phyloP scores from a whole-genome alignment of 108 stramenopile species.

The Hondaea fermentalgiana region DNA sequence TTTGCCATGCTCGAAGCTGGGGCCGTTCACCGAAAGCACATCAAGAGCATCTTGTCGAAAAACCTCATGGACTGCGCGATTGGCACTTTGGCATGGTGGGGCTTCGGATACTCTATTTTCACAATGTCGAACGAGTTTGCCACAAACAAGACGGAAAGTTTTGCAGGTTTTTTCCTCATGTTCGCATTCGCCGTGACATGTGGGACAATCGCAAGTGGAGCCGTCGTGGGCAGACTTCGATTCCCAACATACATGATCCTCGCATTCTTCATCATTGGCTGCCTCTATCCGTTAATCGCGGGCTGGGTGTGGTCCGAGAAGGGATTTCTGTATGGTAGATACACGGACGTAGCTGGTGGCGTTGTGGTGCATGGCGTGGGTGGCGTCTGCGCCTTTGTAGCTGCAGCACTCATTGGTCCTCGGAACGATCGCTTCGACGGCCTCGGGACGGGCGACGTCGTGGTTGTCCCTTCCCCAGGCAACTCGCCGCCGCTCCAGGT shows the following conservation, averaged over 20 bases:
- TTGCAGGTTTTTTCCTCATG: background rate
- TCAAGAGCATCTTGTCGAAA: conserved; percentile 27
- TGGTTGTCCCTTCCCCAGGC: background rate
- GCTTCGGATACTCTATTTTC: background rate
- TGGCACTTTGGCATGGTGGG: background rate
- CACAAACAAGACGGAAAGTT: background rate
- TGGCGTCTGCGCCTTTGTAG: background rate
- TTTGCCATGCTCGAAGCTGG: conserved; percentile 32
- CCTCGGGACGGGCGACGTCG: background rate
- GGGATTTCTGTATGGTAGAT: background rate
- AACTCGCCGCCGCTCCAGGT: background rate
- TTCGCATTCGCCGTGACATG: background rate
- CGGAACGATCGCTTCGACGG: background rate
- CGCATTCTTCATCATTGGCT: background rate
- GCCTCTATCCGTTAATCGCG: background rate
- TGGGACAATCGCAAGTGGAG: background rate
- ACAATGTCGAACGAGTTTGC: background rate
- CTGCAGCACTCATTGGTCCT: background rate
- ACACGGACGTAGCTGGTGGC: background rate
- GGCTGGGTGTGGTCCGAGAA: conserved; percentile 4
- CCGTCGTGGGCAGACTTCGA: background rate
- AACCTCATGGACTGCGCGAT: conserved; percentile 20
- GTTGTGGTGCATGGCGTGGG: background rate
- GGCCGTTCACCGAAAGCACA: conserved; percentile 21
- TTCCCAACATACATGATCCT: background rate